phyloP scores from a whole-genome alignment of 1,284 basidiomycete species.

The Cutaneotrichosporon daszewskae region DNA sequence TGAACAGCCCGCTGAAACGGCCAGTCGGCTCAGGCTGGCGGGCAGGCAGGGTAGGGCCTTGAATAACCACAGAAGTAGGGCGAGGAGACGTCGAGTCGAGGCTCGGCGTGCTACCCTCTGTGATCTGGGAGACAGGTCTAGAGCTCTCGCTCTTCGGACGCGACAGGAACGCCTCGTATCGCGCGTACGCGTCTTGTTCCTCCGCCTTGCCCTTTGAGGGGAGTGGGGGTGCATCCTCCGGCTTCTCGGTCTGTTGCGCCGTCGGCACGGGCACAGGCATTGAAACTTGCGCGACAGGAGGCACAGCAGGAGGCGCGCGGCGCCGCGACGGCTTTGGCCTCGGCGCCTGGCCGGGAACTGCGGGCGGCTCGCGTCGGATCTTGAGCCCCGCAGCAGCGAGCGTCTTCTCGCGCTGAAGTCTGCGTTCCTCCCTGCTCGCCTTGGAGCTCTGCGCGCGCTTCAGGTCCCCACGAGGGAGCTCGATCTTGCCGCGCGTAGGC shows the following conservation, averaged over 20 bases:
- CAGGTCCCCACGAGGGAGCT: no score
- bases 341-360: conserved; percentile 23
- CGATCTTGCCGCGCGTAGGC: no score
- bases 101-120: no score
- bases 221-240: neutral
- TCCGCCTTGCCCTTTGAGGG: no score
- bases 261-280: no score
- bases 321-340: conserved; percentile 42
- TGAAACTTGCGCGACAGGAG: no score
- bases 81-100: no score
- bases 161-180: conserved; percentile 66
- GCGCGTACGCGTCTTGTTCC: conserved; percentile 83
- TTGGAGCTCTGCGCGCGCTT: conserved; percentile 36
- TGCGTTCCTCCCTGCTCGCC: conserved; percentile 55
- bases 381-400: conserved; percentile 82
- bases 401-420: conserved; percentile 69
- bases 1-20: conserved; percentile 29
- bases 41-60: no score
- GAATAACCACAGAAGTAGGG: no score
- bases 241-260: neutral
- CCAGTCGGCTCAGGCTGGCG: neutral
- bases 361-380: conserved; percentile 49
- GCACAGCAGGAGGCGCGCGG: conserved; percentile 8
- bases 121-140: no score
- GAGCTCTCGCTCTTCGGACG: neutral